A percentile compares a stretch with the other conserved stretches of the same genome.
Conservation (phyloP, 345 rosid species). For the Firmiana major region DNA sequence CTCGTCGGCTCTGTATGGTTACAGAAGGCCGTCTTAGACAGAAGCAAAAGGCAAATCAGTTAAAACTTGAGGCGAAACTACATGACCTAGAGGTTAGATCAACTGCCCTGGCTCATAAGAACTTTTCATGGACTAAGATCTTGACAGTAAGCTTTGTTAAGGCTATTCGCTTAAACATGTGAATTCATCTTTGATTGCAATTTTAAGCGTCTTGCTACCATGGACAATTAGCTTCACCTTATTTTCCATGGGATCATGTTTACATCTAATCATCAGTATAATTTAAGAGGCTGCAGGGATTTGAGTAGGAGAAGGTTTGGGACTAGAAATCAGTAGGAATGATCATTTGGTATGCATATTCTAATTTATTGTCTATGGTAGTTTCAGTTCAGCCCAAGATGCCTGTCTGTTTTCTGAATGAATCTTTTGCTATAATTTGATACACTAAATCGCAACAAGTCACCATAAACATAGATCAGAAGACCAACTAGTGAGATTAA, state of each 20-base stretch:
- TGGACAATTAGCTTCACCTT: slow-evolving; percentile 4
- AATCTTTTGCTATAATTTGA: not conserved
- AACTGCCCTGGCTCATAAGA: not conserved
- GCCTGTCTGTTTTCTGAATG: not conserved
- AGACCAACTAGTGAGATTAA: not conserved
- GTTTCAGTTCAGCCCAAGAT: slow-evolving; percentile 6
- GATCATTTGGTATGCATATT: not conserved
- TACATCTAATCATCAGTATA: not conserved
- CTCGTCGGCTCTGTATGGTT: slow-evolving; percentile 76
- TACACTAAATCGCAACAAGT: not conserved
- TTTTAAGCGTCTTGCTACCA: not conserved
- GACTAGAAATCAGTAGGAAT: not conserved
- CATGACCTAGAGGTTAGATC: slow-evolving; percentile 71
- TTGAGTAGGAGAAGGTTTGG: not conserved
- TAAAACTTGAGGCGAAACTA: slow-evolving; percentile 88
- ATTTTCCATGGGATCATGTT: not conserved
- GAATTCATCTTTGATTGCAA: not conserved
- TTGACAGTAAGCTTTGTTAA: not conserved
- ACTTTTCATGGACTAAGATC: not conserved
- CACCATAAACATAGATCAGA: not conserved
- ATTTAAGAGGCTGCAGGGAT: not conserved
- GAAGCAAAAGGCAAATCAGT: slow-evolving; percentile 85
- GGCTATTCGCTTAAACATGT: not conserved
- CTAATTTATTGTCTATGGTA: not conserved
- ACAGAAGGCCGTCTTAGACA: slow-evolving; percentile 65